phyloP scores from a whole-genome alignment of 139 green algal genomes.

The Raphidocelis subcapitata region DNA sequence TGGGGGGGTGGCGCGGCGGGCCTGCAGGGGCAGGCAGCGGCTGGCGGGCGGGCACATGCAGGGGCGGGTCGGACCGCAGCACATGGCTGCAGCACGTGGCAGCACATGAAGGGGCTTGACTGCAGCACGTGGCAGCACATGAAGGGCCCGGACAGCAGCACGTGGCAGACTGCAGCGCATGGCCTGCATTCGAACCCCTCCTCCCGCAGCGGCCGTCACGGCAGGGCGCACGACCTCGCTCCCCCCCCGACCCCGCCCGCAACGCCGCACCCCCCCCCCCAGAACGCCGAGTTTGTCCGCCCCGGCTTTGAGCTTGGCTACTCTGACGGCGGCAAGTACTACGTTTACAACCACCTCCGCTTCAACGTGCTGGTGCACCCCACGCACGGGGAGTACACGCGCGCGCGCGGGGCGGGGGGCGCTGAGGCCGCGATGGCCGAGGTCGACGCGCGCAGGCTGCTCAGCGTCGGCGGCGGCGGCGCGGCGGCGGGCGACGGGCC shows the following conservation, averaged over 20 bases:
- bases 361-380: slow-evolving; percentile 94
- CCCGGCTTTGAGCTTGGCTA: slow-evolving; percentile 89
- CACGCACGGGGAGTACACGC: slow-evolving; percentile 78
- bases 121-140: too few relatives aligned
- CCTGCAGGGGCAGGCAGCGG: too few relatives aligned
- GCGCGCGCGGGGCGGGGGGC: slow-evolving; percentile 24
- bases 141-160: too few relatives aligned
- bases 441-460: slow-evolving; percentile 43
- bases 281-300: slow-evolving; percentile 65
- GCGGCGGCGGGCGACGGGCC: slow-evolving; percentile 1
- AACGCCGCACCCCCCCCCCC: background rate
- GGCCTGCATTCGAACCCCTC: too few relatives aligned
- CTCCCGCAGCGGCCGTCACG: too few relatives aligned
- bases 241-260: background rate
- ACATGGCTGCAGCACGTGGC: too few relatives aligned
- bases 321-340: slow-evolving; percentile 67
- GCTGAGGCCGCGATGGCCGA: slow-evolving; percentile 28
- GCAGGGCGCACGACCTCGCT: background rate
- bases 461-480: background rate
- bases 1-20: too few relatives aligned
- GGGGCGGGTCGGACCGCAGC: too few relatives aligned
- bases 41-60: too few relatives aligned
- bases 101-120: too few relatives aligned
- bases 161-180: too few relatives aligned
- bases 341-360: slow-evolving; percentile 94